A percentile compares a stretch with the other conserved stretches of the same genome.
These are phyloP conservation scores for Pythium aristosporum DNA, from an alignment of 352 stramenopile genomes.

Conservation along the genomic window DNA sequence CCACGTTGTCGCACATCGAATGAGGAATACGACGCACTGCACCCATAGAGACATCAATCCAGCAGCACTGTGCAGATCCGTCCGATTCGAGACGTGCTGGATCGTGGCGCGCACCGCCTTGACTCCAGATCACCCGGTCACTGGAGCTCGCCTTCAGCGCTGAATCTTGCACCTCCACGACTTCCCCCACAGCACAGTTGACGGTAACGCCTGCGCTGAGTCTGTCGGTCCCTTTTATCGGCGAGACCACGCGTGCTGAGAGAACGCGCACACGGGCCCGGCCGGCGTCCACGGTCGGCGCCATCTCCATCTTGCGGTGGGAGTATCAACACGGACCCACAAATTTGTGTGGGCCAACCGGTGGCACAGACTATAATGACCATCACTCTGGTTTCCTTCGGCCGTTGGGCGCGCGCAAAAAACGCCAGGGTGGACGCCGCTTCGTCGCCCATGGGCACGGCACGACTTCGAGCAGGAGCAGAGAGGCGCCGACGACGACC, in stretches of 20 bases:
- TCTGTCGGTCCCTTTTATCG: neutral
- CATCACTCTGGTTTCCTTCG: constrained; percentile 21
- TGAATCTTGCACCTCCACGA: neutral
- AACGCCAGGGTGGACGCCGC: neutral
- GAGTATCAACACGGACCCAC: too few relatives aligned
- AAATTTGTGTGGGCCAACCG: neutral
- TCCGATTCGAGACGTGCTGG: neutral
- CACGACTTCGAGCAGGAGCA: neutral
- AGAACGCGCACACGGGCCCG: constrained; percentile 3
- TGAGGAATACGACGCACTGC: neutral
- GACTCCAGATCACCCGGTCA: constrained; percentile 15
- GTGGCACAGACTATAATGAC: constrained; percentile 6
- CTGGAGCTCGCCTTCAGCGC: neutral
- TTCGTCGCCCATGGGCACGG: neutral
- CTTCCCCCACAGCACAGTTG: constrained; percentile 11
- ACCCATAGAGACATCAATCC: neutral
- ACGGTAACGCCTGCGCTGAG: neutral
- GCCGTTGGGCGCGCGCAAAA: too few relatives aligned
- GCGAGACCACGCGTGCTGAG: neutral
- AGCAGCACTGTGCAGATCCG: neutral
- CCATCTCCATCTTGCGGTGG: too few relatives aligned
- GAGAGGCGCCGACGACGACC: constrained; percentile 5
- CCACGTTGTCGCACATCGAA: neutral
- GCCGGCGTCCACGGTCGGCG: too few relatives aligned
- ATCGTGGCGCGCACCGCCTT: constrained; percentile 4